phyloP scores from a whole-genome alignment of 305 asterid genomes.

The Fraxinus velutina region DNA sequence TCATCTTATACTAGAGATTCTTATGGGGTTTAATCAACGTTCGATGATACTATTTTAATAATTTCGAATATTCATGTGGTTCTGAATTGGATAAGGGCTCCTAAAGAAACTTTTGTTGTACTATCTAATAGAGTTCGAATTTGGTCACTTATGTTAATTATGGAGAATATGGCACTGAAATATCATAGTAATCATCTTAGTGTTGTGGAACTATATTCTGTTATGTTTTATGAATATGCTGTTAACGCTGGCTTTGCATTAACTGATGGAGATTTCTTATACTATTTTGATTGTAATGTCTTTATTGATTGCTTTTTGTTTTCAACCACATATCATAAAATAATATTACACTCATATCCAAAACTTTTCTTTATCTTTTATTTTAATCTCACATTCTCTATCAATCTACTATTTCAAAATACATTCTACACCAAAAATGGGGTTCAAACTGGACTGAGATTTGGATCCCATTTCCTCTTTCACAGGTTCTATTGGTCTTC shows the following conservation, averaged over 20 bases:
- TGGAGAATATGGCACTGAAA: not conserved
- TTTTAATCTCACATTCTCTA: not conserved
- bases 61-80: not conserved
- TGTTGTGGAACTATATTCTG: no score
- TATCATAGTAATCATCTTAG: not conserved
- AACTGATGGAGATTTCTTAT: not conserved
- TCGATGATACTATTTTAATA: not conserved
- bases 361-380: not conserved
- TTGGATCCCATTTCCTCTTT: not conserved
- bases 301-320: not conserved
- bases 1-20: constrained; percentile 3
- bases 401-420: not conserved
- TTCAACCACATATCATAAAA: not conserved
- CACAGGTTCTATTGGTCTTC: not conserved
- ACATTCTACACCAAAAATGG: not conserved
- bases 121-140: not conserved
- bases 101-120: not conserved
- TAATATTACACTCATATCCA: not conserved
- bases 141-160: not conserved
- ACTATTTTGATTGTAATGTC: not conserved
- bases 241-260: not conserved
- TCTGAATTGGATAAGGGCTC: not conserved
- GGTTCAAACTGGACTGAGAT: not conserved
- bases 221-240: constrained; percentile 2
- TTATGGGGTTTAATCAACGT: not conserved